Evolutionary conservation across 441 rosid species (phyloP), one percentile per base, ranked within the genome.

Genomic region (Cnidoscolus chayamansa): DNA sequence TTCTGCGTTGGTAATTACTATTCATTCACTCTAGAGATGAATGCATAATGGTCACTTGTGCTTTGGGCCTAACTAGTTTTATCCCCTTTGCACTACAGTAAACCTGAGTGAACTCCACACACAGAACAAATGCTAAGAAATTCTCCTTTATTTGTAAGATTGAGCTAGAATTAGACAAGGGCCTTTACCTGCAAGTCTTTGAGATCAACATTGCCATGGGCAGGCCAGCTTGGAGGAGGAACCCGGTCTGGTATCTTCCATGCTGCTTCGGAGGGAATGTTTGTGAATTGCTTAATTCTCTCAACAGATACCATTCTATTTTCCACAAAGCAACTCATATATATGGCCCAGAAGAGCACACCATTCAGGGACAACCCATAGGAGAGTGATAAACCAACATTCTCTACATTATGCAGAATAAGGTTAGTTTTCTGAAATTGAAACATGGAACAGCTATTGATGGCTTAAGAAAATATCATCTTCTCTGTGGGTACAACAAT

Each of bases 251-350:
- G 72, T 17, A 82, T 84, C 78, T 84, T 78, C 98, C 98, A 94
- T 47, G 80, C 81, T 31, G 97, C 90, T 80, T 94, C 98, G 20
- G 98, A 72, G 25, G 86, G 85, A 70, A 94, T 90, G 65, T 78
- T 85, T 15, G 98, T 82, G 67, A 91, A 94, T 72, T 94, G 98
- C 78, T 90, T 91, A 45, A 94, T 79, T 81, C 98, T 91, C 81
- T 94, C 98, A 1, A 91, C 93, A 4, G 97, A 91, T 45, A 94
- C 95, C 98, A 94, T 91, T 76, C 88, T 83, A 78, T 94, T 94
- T 76, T 94, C 97, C 32, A 94, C 88, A 64, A 89, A 88, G 87
- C 98, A 91, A 65, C 96, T 91, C 77, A 82, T 57, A 45, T 91
- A 90, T 75, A 94, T 86, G 47, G 93, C 84, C 90, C 89, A 91